Conservation (phyloP, 805 yeast genomes). For the Candida tammaniensis region DNA sequence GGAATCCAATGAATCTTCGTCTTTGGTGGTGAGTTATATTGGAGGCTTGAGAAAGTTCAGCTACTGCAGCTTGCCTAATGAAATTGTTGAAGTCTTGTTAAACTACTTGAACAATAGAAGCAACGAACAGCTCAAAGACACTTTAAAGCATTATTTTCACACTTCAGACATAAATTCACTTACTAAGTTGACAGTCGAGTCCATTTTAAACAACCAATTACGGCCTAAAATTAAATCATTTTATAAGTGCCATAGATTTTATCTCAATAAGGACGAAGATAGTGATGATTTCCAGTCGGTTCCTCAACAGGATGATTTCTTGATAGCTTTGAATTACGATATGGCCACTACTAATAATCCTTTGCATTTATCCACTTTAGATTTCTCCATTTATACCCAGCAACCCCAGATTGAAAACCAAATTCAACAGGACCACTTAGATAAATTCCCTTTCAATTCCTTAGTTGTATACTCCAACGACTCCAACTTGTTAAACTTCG, state of each 20-base stretch:
- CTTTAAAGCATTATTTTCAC: slow-evolving; percentile 18
- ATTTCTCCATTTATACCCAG: not conserved
- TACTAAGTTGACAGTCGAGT: slow-evolving; percentile 30
- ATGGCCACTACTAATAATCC: slow-evolving; percentile 25
- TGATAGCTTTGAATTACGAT: slow-evolving; percentile 25
- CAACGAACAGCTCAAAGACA: slow-evolving; percentile 10
- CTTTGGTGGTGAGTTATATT: slow-evolving; percentile 32
- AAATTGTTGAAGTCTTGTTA: slow-evolving; percentile 20
- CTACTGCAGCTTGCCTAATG: slow-evolving; percentile 37
- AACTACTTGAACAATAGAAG: slow-evolving; percentile 18
- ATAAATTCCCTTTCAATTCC: slow-evolving; percentile 34
- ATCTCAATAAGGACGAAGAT: slow-evolving; percentile 20
- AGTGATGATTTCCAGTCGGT: slow-evolving; percentile 1
- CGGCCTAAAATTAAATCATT: slow-evolving; percentile 29
- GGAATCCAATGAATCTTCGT: slow-evolving; percentile 21
- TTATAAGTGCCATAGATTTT: slow-evolving; percentile 28
- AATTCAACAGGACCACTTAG: slow-evolving; percentile 11
- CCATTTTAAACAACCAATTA: slow-evolving; percentile 23
- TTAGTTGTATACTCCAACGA: slow-evolving; percentile 36
- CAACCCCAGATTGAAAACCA: not conserved
- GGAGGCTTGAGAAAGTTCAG: slow-evolving; percentile 42
- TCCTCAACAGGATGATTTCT: slow-evolving; percentile 5
- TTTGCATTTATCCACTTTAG: not conserved
- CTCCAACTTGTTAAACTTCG: slow-evolving; percentile 34
- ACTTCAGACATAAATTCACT: slow-evolving; percentile 15